These are phyloP conservation scores for Williopsis jadinii DNA, from an alignment of 1,139 yeast species.

Conservation along the genomic window DNA sequence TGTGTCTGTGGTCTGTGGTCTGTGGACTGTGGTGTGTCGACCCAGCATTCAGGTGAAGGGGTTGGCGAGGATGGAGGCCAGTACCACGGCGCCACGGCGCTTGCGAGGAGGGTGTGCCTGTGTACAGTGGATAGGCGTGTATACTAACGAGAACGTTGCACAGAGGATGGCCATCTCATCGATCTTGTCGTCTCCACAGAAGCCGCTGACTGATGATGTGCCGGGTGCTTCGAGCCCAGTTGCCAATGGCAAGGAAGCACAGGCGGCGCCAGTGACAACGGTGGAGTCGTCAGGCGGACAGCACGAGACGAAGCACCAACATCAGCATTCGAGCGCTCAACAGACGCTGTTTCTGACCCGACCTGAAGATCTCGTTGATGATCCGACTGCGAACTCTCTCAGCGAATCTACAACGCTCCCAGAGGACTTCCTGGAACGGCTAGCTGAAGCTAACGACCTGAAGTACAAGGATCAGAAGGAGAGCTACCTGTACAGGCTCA, in stretches of 20 bases:
- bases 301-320: background rate
- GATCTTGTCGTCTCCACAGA: slow-evolving; percentile 14
- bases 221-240: background rate
- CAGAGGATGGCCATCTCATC: slow-evolving; percentile 18
- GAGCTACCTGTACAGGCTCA: slow-evolving; percentile 16
- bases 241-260: too few species aligned
- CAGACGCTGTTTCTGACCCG: background rate
- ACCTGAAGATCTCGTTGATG: background rate
- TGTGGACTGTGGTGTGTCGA: too few species aligned
- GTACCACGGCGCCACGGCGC: too few species aligned
- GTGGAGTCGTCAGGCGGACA: too few species aligned
- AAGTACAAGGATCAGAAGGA: slow-evolving; percentile 18
- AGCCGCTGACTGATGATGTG: background rate
- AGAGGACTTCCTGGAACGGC: slow-evolving; percentile 8
- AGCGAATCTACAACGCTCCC: slow-evolving; percentile 1
- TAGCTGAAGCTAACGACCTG: slow-evolving; percentile 16
- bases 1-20: too few species aligned
- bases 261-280: too few species aligned
- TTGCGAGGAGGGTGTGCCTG: too few species aligned
- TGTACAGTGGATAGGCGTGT: too few species aligned
- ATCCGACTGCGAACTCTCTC: too few species aligned
- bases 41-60: too few species aligned
- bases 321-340: background rate
- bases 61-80: too few species aligned
- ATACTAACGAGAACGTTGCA: slow-evolving; percentile 2